Base-by-base conservation (phyloP, 768 basidiomycete species). In the Lactarius psammicola region DNA sequence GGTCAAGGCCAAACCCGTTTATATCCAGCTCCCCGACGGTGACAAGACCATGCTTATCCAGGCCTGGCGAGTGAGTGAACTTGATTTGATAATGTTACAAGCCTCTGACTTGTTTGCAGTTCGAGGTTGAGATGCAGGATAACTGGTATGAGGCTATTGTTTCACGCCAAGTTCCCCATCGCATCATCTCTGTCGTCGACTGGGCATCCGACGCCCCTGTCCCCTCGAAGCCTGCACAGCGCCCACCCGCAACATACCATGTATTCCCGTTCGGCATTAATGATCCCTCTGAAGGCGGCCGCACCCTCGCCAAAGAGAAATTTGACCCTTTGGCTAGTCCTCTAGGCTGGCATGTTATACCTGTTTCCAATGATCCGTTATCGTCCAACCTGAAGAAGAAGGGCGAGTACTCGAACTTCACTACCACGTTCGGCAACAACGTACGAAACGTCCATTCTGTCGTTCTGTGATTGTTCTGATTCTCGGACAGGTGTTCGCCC, bases 121-220 rank as follows among this genome's bases (percentile, higher is more conserved):
- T 95, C 72, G 93, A 95, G 74, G 89, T 96, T 54, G 90, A 94
- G 81, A 93, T 96, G 90, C 74, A 87, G 73, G 88, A 97, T 78
- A 98, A 95, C 77, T 96, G 93, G 93, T 98, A 98, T 71, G 94
- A 98, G 76, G 85, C 94, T 4, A 83, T 92, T 26, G 88, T 99
- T 49, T 87, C 90, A 13, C 87, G 85, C 1, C 74, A 78, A 33
- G 75, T 82, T n/a, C 90, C 93, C 30, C 88, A 94, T 73, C 83
- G 87, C 67, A 87, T 95, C 70, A 78, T 98, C 72, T 87, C 89
- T 31, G 93, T 95, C 42, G 92, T 96, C 67, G 96, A 98, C 74
- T 98, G 95, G 95, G 94, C 89, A 0, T 88, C 90, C 23, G 94
- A 95, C 74, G 84, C 90, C 4, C 82, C 84, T 4, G 74, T 84